Evolutionary conservation across 768 basidiomycete genomes (phyloP).

Genomic region (Dioszegia hungarica): DNA sequence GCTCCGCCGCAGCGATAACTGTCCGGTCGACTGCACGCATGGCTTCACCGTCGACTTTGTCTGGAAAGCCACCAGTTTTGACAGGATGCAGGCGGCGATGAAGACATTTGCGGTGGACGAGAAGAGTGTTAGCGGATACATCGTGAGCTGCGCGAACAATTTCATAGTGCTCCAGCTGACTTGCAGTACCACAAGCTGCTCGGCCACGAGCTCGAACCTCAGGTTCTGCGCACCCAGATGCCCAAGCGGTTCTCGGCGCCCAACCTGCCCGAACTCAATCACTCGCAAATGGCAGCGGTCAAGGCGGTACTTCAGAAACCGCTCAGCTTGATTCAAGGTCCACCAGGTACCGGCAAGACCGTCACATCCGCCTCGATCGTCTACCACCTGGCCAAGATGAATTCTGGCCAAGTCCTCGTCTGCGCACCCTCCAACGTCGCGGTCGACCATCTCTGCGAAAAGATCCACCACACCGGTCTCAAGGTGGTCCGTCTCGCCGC

Average conservation of each 20-base stretch:
- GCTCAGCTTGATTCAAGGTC: constrained; percentile 93
- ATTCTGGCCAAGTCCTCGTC: constrained; percentile 96
- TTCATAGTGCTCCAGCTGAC: too few relatives aligned
- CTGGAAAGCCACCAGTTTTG: constrained; percentile 99
- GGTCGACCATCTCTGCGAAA: constrained; percentile 97
- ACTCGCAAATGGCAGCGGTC: constrained; percentile 99
- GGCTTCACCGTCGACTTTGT: constrained; percentile 98
- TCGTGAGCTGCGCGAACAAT: constrained; percentile 72
- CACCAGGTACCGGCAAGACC: constrained; percentile 97
- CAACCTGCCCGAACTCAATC: constrained; percentile 94
- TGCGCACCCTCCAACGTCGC: constrained; percentile 99
- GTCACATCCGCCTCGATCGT: constrained; percentile 99
- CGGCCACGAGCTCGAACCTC: constrained; percentile 95
- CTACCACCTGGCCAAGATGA: constrained; percentile 98
- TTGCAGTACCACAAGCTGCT: constrained; percentile 95
- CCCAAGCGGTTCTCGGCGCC: constrained; percentile 95
- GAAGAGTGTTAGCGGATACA: constrained; percentile 98
- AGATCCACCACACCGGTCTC: constrained; percentile 96
- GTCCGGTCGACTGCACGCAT: constrained; percentile 87
- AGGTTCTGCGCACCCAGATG: constrained; percentile 70
- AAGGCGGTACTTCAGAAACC: constrained; percentile 99
- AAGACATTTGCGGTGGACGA: constrained; percentile 99
- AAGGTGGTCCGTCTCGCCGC: constrained; percentile 97
- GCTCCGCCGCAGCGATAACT: constrained; percentile 80
- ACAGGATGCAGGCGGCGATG: constrained; percentile 99